Base-by-base conservation (phyloP, 192 early-diverging fungal species). In the Umbelopsis isabellina region DNA sequence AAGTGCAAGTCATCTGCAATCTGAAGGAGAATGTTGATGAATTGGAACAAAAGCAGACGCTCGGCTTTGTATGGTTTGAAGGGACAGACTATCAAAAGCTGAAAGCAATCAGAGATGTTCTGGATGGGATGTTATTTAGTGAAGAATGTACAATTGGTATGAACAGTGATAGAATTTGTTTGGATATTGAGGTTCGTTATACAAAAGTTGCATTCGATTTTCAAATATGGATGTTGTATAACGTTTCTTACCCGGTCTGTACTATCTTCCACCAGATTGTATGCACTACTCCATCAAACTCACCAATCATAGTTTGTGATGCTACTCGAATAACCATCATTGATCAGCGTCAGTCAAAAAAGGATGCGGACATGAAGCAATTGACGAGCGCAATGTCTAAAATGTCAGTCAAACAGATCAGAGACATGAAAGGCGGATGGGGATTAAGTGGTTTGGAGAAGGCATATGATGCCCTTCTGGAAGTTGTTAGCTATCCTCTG, bases 401-500 rank as follows among this genome's bases (percentile, higher is more conserved):
- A 10, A 33, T 50, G 6, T 51, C 67, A 41, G 1, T 50, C 30
- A 49, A 18, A 1, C 46, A 12, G 58, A 44, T 47, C 49, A 66
- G 55, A 15, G 44, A 67, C 16, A 67, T 13, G 61, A 55, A 22
- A 25, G 41, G 46, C 1, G 16, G 10, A 1, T 55, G 20, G 6
- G 68, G 45, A 53, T 70, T 90, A 9, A 85, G 88, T 0, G 94
- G 96, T 1, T 75, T 97, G 0, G 91, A 93, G 66, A 72, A 82
- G 7, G 93, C 94, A 1, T 92, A 87, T 66, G 80, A 89, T 66
- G 79, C 86, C 23, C 83, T 97, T 2, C 72, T 90, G 2, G 95
- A 96, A 45, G 84, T 96, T 0, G 82, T 96, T 6, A 86, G 87
- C 46, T 91, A 91, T 65, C 95, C 95, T 0, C 77, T 95, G 11